These are phyloP conservation scores for Lachancea nothofagi DNA, from an alignment of 805 yeast species.

Conservation along the genomic window DNA sequence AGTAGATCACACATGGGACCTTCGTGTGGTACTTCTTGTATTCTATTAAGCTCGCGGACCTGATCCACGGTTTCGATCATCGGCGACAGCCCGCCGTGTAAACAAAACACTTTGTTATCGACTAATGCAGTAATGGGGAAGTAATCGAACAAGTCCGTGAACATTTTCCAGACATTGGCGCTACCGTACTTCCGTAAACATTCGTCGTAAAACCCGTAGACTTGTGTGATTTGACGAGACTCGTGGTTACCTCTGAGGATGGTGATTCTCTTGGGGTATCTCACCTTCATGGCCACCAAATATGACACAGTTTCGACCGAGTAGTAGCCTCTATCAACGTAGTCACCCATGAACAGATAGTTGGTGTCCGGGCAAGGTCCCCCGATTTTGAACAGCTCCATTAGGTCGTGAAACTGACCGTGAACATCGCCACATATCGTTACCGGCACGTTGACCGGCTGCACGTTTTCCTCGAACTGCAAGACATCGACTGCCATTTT, in stretches of 20 bases:
- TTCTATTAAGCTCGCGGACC: slow-evolving; percentile 82
- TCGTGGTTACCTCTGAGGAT: slow-evolving; percentile 93
- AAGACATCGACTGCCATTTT: slow-evolving; percentile 88
- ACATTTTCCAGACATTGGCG: slow-evolving; percentile 89
- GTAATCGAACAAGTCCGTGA: slow-evolving; percentile 87
- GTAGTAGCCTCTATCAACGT: slow-evolving; percentile 80
- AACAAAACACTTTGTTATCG: slow-evolving; percentile 83
- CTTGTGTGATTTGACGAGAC: slow-evolving; percentile 93
- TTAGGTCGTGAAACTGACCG: slow-evolving; percentile 92
- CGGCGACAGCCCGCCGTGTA: slow-evolving; percentile 94
- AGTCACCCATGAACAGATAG: slow-evolving; percentile 86
- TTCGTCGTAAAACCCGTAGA: slow-evolving; percentile 93
- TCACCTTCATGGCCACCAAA: slow-evolving; percentile 83
- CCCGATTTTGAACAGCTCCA: slow-evolving; percentile 89
- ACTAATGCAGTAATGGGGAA: slow-evolving; percentile 92
- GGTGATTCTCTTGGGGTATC: slow-evolving; percentile 88
- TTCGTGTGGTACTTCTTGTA: slow-evolving; percentile 95
- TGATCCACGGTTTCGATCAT: slow-evolving; percentile 91
- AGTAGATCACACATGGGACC: slow-evolving; percentile 96
- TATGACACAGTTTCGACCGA: slow-evolving; percentile 89
- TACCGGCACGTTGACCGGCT: slow-evolving; percentile 92
- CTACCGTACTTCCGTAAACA: slow-evolving; percentile 89
- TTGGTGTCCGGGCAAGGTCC: slow-evolving; percentile 92
- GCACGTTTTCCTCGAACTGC: slow-evolving; percentile 89
- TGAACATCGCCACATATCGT: slow-evolving; percentile 97